Base-by-base conservation (phyloP, 2,329 filamentous ascomycete genomes). In the Cladobotryum protrusum region DNA sequence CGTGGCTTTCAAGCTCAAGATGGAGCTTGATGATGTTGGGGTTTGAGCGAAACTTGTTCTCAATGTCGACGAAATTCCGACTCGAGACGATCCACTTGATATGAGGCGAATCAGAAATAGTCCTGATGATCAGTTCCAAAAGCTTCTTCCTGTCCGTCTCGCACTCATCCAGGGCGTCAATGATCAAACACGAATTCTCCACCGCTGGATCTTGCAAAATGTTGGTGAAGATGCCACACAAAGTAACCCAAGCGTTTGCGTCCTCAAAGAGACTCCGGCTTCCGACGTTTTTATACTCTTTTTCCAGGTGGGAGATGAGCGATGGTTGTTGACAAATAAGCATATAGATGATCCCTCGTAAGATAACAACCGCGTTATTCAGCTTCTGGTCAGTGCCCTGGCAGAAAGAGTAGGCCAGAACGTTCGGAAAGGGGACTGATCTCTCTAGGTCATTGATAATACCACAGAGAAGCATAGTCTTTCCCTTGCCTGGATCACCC, bases 91-190 rank as follows among this genome's bases (percentile, higher is more conserved):
- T 36, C 50, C 50, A 52, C 14, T 49, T 52, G 37, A 45, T 13
- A 2, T 19, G 33, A 2, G 40, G 24, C 15, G 15, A 17, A 9
- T 4, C 5, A 1, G 20, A 1, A 63, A 62, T 7, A 72, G 56
- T 1, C 29, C 60, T 45, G 13, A 56, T 41, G 43, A 75, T 64
- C 12, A 72, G 53, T 0, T 65, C 42, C 12, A 76, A 57, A 3
- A 76, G 67, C 36, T 62, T 42, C 34, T 40, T 49, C 71, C 75
- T 32, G 13, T 45, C 33, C 34, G n/a, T 19, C 1, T 11, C 33
- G 29, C 50, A 52, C 55, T 77, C 72, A 49, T 78, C 72, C 1
- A 77, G 67, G 1, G 72, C 73, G 57, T 77, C 72, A 40, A 78
- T 57, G 12, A 76, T 52, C 4, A 78, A 45, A 52, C 63, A 63